Percentiles rank a stretch among this genome's conserved stretches.
Evolutionary conservation across 352 stramenopile species (phyloP).

Genomic region (Pythium dissimile): DNA sequence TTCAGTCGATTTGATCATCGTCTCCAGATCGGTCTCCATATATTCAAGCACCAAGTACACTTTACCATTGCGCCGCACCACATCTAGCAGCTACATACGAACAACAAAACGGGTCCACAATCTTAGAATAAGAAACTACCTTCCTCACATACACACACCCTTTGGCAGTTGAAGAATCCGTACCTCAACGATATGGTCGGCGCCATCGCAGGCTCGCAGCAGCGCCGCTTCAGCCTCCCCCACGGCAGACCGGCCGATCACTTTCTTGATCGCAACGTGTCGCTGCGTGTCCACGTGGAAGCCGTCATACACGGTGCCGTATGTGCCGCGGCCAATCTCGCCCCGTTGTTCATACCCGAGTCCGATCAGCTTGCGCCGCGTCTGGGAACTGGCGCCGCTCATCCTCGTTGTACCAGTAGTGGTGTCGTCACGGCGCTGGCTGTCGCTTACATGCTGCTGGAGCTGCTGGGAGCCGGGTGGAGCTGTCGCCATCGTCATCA

Average conservation of each 20-base stretch:
- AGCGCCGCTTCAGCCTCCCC: constrained; percentile 50
- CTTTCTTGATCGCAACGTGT: constrained; percentile 78
- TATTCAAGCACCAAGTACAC: constrained; percentile 73
- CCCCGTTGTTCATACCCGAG: constrained; percentile 58
- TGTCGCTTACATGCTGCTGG: background rate
- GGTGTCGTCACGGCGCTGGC: constrained; percentile 13
- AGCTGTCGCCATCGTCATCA: constrained; percentile 15
- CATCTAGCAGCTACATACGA: constrained; percentile 50
- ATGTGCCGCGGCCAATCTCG: constrained; percentile 81
- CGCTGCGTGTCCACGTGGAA: constrained; percentile 29
- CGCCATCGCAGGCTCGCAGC: constrained; percentile 41
- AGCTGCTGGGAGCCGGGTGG: background rate
- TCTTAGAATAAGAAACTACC: too few relatives aligned
- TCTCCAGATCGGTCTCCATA: constrained; percentile 79
- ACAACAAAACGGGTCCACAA: too few relatives aligned
- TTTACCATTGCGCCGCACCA: constrained; percentile 56
- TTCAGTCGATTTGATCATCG: constrained; percentile 40
- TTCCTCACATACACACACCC: too few relatives aligned
- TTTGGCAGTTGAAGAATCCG: too few relatives aligned
- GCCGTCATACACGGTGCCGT: constrained; percentile 71
- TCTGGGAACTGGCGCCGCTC: constrained; percentile 5
- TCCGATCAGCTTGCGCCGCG: constrained; percentile 48
- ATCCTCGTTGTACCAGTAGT: constrained; percentile 24
- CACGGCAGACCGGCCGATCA: constrained; percentile 35
- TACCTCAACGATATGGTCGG: constrained; percentile 60